Conservation (phyloP, 805 yeast genomes). For the Ogataea trehaloabstinens region DNA sequence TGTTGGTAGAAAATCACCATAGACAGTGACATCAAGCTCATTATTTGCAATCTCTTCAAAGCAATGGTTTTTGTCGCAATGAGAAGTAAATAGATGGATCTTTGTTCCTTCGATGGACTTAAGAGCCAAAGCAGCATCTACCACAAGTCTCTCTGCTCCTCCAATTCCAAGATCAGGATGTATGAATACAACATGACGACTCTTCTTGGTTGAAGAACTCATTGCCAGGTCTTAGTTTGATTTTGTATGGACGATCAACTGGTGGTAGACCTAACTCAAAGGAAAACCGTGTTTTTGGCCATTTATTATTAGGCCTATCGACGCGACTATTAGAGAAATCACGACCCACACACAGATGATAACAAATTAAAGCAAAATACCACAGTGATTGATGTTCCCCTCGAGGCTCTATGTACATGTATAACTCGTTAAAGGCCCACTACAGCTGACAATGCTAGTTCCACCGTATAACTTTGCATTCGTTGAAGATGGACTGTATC, state of each 20-base stretch:
- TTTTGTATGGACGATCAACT: no score
- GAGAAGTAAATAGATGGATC: conserved; percentile 79
- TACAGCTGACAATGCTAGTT: no score
- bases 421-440: no score
- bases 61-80: conserved; percentile 82
- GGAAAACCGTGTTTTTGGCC: no score
- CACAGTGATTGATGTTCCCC: no score
- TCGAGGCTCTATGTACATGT: no score
- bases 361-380: no score
- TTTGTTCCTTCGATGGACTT: conserved; percentile 51
- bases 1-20: conserved; percentile 85
- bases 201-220: no score
- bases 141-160: conserved; percentile 97
- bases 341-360: no score
- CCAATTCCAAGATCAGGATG: conserved; percentile 98
- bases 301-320: no score
- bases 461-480: conserved; percentile 93
- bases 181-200: conserved; percentile 75
- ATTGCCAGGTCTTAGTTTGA: not conserved
- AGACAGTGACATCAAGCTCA: conserved; percentile 59
- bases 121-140: conserved; percentile 89
- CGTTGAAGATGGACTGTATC: conserved; percentile 82
- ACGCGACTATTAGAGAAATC: no score
- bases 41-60: conserved; percentile 81
- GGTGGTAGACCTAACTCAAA: no score